Evolutionary conservation across 176 grass and related monocot genomes (phyloP).

Genomic region (Phragmites australis): DNA sequence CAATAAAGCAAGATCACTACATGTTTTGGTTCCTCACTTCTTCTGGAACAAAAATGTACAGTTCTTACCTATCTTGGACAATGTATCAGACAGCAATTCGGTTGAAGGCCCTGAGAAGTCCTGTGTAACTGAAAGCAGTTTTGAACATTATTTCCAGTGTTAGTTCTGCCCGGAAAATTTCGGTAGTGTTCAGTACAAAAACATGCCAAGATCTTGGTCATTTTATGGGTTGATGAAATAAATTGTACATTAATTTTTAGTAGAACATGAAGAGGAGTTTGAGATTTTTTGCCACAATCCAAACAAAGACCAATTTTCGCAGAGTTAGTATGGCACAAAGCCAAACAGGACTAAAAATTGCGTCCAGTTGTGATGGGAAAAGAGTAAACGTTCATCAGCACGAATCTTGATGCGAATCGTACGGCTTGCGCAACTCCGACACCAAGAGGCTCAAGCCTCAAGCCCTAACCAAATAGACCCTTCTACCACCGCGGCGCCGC

Average conservation of each 20-base stretch:
- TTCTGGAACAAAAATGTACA: not conserved
- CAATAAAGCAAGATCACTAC: not conserved
- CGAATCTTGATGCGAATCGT: slow-evolving; percentile 16
- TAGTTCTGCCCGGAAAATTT: not conserved
- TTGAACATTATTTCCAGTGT: not conserved
- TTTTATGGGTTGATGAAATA: not conserved
- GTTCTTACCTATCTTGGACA: not conserved
- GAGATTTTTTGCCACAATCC: not conserved
- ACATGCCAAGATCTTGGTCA: too few species aligned
- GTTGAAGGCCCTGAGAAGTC: not conserved
- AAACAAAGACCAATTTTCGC: not conserved
- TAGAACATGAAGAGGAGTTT: not conserved
- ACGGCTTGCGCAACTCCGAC: not conserved
- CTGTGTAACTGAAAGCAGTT: not conserved
- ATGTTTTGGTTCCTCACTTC: not conserved
- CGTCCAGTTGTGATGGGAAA: too few species aligned
- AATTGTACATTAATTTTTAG: not conserved
- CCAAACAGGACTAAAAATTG: not conserved
- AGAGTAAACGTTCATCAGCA: not conserved
- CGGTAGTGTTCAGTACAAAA: not conserved
- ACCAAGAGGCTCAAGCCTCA: not conserved
- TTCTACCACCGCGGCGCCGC: slow-evolving; percentile 11
- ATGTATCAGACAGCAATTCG: not conserved
- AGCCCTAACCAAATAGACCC: slow-evolving; percentile 44
- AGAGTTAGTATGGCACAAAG: not conserved